Percentiles rank a stretch among this genome's conserved stretches.
Evolutionary conservation across 1,139 yeast species (phyloP).

Genomic region (Taphrina confusa): DNA sequence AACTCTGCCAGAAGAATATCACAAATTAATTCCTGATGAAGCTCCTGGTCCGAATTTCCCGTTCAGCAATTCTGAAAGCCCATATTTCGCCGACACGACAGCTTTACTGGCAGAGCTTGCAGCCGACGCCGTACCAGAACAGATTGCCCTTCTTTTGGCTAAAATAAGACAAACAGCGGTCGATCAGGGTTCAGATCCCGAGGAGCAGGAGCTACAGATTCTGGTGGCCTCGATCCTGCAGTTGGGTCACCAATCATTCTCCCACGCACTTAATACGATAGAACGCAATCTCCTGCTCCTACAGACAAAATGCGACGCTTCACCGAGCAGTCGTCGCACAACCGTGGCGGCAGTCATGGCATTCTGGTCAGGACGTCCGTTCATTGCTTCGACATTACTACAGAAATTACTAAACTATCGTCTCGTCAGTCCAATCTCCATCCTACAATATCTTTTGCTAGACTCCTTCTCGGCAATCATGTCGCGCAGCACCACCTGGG

Average conservation of each 20-base stretch:
- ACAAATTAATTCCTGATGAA: constrained; percentile 54
- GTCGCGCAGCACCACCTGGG: constrained; percentile 40
- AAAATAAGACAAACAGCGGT: constrained; percentile 46
- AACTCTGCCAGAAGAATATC: constrained; percentile 75
- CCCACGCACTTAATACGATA: constrained; percentile 76
- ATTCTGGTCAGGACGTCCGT: constrained; percentile 58
- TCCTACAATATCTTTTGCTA: constrained; percentile 40
- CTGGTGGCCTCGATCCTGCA: constrained; percentile 73
- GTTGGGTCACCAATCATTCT: constrained; percentile 84
- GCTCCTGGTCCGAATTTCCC: constrained; percentile 52
- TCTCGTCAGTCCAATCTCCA: constrained; percentile 42
- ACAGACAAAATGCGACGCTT: constrained; percentile 50
- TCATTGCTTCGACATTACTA: constrained; percentile 54
- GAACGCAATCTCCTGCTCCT: constrained; percentile 59
- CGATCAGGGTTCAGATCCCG: constrained; percentile 23
- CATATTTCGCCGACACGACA: constrained; percentile 42
- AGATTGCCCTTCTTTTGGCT: constrained; percentile 46
- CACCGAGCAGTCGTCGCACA: constrained; percentile 50
- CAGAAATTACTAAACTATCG: constrained; percentile 54
- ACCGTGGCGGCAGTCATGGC: constrained; percentile 46
- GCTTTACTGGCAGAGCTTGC: constrained; percentile 44
- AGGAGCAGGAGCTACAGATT: constrained; percentile 45
- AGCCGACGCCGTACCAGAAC: constrained; percentile 44
- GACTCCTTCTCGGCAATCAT: constrained; percentile 31
- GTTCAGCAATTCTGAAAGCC: constrained; percentile 45